phyloP scores from a whole-genome alignment of 2,329 filamentous ascomycete species.

The Magnaporthiopsis poae region DNA sequence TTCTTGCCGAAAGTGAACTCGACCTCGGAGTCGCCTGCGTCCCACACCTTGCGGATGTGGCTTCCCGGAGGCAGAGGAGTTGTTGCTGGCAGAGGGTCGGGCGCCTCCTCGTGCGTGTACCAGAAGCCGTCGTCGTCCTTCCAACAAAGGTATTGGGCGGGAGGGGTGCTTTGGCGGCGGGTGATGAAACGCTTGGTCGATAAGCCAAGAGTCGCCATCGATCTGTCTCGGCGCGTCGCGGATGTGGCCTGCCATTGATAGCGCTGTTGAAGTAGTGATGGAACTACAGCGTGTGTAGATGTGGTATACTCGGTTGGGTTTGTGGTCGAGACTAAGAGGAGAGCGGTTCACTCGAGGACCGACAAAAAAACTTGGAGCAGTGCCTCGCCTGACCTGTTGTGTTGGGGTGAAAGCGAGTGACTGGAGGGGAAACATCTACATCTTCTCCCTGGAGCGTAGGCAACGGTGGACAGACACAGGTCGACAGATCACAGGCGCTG shows the following conservation, averaged over 20 bases:
- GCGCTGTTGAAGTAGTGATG: no score
- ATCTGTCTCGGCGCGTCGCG: conserved; percentile 13
- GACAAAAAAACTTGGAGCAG: no score
- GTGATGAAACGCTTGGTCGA: conserved; percentile 11
- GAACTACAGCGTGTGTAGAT: no score
- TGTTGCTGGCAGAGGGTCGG: conserved; percentile 7
- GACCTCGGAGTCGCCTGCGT: conserved; percentile 2
- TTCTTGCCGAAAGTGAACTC: conserved; percentile 2
- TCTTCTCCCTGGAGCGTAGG: no score
- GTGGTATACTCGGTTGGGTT: no score
- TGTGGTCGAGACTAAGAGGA: no score
- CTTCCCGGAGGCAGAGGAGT: conserved; percentile 9
- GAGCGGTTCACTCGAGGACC: no score
- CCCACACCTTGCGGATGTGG: conserved; percentile 9
- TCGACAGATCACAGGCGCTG: no score
- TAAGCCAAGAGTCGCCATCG: conserved; percentile 12
- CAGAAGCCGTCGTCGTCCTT: conserved; percentile 9
- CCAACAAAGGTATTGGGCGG: conserved; percentile 9
- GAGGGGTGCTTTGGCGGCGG: background rate
- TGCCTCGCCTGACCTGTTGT: no score
- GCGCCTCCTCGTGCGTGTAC: conserved; percentile 9
- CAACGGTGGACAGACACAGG: no score
- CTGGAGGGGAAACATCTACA: no score
- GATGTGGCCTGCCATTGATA: conserved; percentile 4
- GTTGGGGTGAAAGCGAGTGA: no score